Conservation (phyloP, 2,329 filamentous ascomycete genomes). For the Ophiobolus disseminans region DNA sequence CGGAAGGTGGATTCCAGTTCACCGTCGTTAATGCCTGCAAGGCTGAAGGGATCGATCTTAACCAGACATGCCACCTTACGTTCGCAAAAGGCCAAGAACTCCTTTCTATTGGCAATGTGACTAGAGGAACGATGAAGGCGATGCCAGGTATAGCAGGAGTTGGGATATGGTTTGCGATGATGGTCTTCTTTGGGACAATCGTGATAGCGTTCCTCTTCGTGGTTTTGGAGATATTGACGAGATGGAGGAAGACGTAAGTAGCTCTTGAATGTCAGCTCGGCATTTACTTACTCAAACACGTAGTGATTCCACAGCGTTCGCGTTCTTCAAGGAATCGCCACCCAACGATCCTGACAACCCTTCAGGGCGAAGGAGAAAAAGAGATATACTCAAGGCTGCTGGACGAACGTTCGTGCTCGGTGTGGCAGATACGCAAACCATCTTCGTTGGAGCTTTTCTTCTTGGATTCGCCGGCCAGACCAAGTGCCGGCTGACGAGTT, state of each 20-base stretch:
- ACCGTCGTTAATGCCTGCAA: slow-evolving; percentile 1
- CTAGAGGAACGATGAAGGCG: slow-evolving; percentile 2
- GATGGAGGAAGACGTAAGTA: slow-evolving; percentile 1
- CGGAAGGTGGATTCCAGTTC: slow-evolving; percentile 5
- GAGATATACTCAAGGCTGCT: slow-evolving; percentile 1
- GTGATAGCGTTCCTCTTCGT: slow-evolving; percentile 4
- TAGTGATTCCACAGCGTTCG: slow-evolving; percentile 1
- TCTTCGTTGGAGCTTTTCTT: slow-evolving; percentile 6
- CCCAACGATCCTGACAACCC: neutral
- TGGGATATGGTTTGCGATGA: slow-evolving; percentile 9
- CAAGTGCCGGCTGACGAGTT: slow-evolving; percentile 6
- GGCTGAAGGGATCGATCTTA: slow-evolving; percentile 5
- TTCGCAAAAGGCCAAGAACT: neutral
- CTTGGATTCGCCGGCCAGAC: slow-evolving; percentile 4
- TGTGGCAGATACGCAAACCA: slow-evolving; percentile 6
- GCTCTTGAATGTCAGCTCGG: neutral
- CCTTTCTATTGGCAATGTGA: slow-evolving; percentile 4
- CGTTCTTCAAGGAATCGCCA: slow-evolving; percentile 3
- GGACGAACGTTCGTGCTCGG: slow-evolving; percentile 7
- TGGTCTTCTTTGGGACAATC: slow-evolving; percentile 4
- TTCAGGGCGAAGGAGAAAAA: neutral
- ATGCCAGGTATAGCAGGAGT: slow-evolving; percentile 3
- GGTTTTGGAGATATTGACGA: neutral
- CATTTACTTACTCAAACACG: neutral
- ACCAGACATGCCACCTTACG: slow-evolving; percentile 1